These are phyloP conservation scores for Podospora pseudopauciseta DNA, from an alignment of 495 filamentous ascomycete genomes.

Conservation along the genomic window DNA sequence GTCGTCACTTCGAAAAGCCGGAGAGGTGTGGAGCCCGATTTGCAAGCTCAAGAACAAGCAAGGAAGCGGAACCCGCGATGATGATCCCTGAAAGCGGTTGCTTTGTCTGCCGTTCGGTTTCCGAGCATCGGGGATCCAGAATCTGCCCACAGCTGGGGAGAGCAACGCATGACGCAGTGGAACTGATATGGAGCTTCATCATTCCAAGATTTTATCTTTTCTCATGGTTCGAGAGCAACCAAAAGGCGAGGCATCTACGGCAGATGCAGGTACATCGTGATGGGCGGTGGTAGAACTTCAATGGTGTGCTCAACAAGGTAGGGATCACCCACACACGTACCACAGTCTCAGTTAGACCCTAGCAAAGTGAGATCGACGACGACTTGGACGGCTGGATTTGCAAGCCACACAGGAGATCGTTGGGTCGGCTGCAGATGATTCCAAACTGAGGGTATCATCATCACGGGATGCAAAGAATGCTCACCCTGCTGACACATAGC, in stretches of 20 bases:
- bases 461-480: neutral
- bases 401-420: neutral
- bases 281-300: neutral
- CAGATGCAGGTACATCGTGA: conserved; percentile 4
- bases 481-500: neutral
- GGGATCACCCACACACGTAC: neutral
- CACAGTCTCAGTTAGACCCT: neutral
- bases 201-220: neutral
- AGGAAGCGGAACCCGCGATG: neutral
- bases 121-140: neutral
- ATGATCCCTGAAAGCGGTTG: neutral
- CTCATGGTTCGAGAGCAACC: neutral
- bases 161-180: conserved; percentile 3
- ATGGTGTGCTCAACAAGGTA: neutral
- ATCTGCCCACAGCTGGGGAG: neutral
- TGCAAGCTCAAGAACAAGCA: neutral
- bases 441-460: neutral
- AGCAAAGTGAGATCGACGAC: neutral
- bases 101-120: neutral
- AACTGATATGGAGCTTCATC: neutral
- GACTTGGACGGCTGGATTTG: neutral
- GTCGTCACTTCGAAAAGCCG: neutral
- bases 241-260: neutral
- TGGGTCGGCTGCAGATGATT: neutral
- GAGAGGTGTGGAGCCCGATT: conserved; percentile 1